A percentile compares a stretch with the other conserved stretches of the same genome.
Evolutionary conservation across 208 protist species (phyloP).

Genomic region (Leishmania tarentolae): DNA sequence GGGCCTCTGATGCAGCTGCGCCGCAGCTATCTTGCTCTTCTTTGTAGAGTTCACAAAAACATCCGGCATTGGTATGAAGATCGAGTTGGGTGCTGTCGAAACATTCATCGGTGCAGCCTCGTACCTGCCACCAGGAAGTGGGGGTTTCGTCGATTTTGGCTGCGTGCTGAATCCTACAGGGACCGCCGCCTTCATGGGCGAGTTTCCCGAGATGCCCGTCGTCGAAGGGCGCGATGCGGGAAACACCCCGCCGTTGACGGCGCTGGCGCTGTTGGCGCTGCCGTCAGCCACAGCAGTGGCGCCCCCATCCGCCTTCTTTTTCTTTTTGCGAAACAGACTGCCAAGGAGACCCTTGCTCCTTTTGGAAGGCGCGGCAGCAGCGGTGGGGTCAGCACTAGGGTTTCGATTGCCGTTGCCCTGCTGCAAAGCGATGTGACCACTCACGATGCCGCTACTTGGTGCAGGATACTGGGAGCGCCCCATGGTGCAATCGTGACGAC

Average conservation of each 20-base stretch:
- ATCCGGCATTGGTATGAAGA: conserved; percentile 4
- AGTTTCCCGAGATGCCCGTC: not conserved
- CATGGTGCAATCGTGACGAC: not conserved
- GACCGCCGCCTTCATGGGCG: not conserved
- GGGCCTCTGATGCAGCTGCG: conserved; percentile 11
- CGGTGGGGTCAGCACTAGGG: not conserved
- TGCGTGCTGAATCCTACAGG: not conserved
- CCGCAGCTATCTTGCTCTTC: conserved; percentile 25
- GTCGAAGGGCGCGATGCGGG: conserved; percentile 2
- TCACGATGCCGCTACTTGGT: not conserved
- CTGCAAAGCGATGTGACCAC: not conserved
- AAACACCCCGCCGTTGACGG: not conserved
- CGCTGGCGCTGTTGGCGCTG: not conserved
- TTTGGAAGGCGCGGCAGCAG: not conserved
- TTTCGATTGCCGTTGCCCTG: conserved; percentile 3
- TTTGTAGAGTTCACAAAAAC: conserved; percentile 33
- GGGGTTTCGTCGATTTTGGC: not conserved
- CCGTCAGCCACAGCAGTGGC: not conserved
- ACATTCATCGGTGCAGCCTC: not conserved
- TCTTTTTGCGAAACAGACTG: conserved; percentile 30
- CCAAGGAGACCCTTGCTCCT: conserved; percentile 35
- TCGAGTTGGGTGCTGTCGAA: not conserved
- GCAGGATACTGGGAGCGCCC: not conserved
- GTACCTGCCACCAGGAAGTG: not conserved
- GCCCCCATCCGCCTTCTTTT: conserved; percentile 5